These are phyloP conservation scores for Candida ponderosae DNA, from an alignment of 805 yeast genomes.

Conservation along the genomic window DNA sequence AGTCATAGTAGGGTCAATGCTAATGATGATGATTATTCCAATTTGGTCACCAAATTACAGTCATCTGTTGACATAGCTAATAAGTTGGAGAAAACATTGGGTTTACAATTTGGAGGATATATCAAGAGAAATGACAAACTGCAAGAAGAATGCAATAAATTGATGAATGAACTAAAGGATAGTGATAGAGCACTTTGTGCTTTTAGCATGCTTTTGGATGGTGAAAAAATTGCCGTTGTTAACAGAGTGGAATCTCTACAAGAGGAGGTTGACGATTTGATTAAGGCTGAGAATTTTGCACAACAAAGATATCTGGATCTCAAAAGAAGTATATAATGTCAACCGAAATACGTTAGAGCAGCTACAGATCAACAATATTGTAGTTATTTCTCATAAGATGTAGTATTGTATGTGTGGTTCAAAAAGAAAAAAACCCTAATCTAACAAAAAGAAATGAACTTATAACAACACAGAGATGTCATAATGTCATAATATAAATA, in stretches of 20 bases:
- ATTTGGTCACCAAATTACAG: slow-evolving; percentile 1
- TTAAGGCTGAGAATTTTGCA: slow-evolving; percentile 14
- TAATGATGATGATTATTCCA: slow-evolving; percentile 4
- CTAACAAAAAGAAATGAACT: no score
- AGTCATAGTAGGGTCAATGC: not conserved
- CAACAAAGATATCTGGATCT: slow-evolving; percentile 13
- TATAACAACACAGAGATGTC: no score
- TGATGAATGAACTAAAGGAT: slow-evolving; percentile 11
- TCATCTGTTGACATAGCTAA: slow-evolving; percentile 9
- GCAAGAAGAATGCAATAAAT: slow-evolving; percentile 4
- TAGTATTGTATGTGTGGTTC: no score
- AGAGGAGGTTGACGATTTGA: slow-evolving; percentile 15
- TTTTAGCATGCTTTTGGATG: slow-evolving; percentile 11
- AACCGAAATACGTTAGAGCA: no score
- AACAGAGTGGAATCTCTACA: slow-evolving; percentile 10
- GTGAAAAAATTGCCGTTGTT: slow-evolving; percentile 7
- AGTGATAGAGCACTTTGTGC: slow-evolving; percentile 15
- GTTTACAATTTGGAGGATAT: slow-evolving; percentile 6
- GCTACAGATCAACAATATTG: no score
- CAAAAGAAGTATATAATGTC: no score
- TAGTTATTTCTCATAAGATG: no score
- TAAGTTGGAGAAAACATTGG: slow-evolving; percentile 9
- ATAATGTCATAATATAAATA: no score
- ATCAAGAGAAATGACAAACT: slow-evolving; percentile 6
- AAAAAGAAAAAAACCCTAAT: no score